Base-by-base conservation (phyloP, 257 asterid species). In the Thymus mandschuricus region DNA sequence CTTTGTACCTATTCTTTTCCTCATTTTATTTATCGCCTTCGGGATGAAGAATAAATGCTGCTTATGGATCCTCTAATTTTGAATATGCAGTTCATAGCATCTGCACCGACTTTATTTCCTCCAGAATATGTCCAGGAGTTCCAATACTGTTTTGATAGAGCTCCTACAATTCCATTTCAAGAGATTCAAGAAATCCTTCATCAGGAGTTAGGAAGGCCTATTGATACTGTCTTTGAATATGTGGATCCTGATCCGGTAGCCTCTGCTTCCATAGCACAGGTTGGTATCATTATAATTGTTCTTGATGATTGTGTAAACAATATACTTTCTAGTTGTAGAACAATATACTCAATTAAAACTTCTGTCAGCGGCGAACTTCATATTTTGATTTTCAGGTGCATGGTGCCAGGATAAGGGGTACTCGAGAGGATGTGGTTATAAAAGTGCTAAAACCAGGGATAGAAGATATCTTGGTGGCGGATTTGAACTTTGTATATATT, bases 181-280 rank as follows among this genome's bases (percentile, higher is more conserved):
- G 89, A 91, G 68, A 91, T 94, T 79, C 88, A 86, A 65, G 77
- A 85, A 78, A 89, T 94, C 64, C 73, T 91, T 82, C 87, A 81
- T 54, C 86, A 86, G 79, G 99, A 94, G 75, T 83, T 94, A 70
- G 95, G 98, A 64, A 76, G 80, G 70, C 93, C 96, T 73, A 86
- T 89, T 60, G 98, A 94, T 78, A 60, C 83, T 28, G 80, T 86
- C 50, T 94, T 92, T 72, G 98, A 94, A 81, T 89, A 79, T 72
- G 91, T 94, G 73, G 99, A 94, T 80, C 98, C 98, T 51, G 83
- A 88, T 1, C 98, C 99, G 59, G 7, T 94, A 75, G 99, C 99
- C 41, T 94, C 98, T 82, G 99, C 99, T n/a, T 94, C 99, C 56
- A 84, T 94, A 71, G 99, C 99, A 59, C 99, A 94, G 98, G 99